phyloP scores from a whole-genome alignment of 164 flowering plant species.

The Macadamia integrifolia region DNA sequence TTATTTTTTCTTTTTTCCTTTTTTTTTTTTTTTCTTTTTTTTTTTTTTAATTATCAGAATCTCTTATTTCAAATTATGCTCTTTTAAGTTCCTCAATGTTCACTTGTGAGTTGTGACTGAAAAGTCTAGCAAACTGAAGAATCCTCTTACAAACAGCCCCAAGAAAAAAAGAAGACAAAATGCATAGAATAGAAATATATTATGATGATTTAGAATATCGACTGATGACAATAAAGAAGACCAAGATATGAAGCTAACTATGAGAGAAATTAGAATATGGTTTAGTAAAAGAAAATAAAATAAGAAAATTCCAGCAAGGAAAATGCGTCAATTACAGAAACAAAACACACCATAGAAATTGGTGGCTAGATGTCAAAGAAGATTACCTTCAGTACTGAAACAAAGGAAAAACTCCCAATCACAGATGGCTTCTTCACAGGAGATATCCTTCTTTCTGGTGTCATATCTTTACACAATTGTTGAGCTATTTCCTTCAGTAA shows the following conservation, averaged over 20 bases:
- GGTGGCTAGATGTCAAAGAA: background rate
- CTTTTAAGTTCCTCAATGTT: background rate
- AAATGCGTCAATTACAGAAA: background rate
- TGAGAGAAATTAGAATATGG: background rate
- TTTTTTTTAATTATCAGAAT: no score
- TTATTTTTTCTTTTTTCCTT: no score
- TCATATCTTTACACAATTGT: conserved; percentile 50
- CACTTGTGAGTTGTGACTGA: background rate
- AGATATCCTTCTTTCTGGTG: conserved; percentile 44
- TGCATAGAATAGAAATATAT: background rate
- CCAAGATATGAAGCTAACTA: background rate
- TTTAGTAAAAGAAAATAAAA: no score
- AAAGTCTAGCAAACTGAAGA: no score
- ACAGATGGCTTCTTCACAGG: conserved; percentile 37
- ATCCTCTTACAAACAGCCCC: no score
- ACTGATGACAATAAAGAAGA: background rate
- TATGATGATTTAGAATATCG: background rate
- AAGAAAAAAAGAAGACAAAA: background rate
- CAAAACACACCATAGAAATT: background rate
- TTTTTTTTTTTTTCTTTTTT: no score
- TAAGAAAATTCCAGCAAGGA: background rate
- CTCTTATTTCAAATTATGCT: background rate
- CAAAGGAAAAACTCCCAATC: conserved; percentile 28
- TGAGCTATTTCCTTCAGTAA: conserved; percentile 70
- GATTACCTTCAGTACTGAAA: conserved; percentile 47